phyloP scores from a whole-genome alignment of 176 grass and related monocot genomes.

The Olyra latifolia region DNA sequence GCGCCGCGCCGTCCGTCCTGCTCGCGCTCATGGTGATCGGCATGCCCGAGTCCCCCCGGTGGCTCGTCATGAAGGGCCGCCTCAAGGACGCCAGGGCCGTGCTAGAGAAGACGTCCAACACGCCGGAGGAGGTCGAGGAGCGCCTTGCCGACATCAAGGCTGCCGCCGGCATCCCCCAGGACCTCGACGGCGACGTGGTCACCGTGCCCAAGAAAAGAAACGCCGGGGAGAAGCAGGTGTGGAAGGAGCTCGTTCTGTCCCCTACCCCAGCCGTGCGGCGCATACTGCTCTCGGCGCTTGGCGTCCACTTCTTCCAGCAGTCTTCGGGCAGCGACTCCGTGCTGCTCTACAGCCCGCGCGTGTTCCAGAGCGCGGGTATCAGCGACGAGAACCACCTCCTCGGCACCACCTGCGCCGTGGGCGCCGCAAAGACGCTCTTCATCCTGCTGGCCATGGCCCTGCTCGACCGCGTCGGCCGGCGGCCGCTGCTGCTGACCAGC shows the following conservation, averaged over 20 bases:
- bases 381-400: constrained; percentile 37
- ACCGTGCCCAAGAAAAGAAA: constrained; percentile 5
- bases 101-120: constrained; percentile 54
- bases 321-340: constrained; percentile 63
- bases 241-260: constrained; percentile 65
- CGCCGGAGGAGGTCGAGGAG: constrained; percentile 53
- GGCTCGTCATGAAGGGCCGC: constrained; percentile 75
- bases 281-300: constrained; percentile 50
- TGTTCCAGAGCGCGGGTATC: constrained; percentile 68
- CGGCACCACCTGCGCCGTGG: constrained; percentile 64
- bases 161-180: constrained; percentile 57
- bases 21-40: constrained; percentile 59
- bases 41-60: constrained; percentile 85
- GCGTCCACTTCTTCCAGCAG: constrained; percentile 68
- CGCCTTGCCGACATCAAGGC: constrained; percentile 64
- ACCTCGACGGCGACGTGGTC: constrained; percentile 61
- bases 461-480: constrained; percentile 55
- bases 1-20: constrained; percentile 56
- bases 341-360: constrained; percentile 63
- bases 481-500: constrained; percentile 58
- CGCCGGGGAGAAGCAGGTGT: constrained; percentile 47
- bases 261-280: constrained; percentile 48
- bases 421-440: constrained; percentile 61
- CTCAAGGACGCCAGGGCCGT: constrained; percentile 58
- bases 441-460: constrained; percentile 69